Evolutionary conservation across 2,329 filamentous ascomycete genomes (phyloP).

Genomic region (Trichoderma asperellum): DNA sequence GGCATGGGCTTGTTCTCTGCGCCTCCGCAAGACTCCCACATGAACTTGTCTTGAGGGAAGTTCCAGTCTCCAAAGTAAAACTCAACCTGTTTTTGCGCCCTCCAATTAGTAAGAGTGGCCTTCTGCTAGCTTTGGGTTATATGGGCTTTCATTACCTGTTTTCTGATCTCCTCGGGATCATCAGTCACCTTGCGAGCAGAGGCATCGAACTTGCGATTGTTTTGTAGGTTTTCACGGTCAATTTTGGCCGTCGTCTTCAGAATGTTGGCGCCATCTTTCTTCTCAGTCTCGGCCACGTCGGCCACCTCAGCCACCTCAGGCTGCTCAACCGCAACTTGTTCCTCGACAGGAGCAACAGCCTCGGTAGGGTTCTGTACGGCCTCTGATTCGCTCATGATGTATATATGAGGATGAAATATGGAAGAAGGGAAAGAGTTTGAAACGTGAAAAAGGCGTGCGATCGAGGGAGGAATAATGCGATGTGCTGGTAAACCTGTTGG

Average conservation of each 20-base stretch:
- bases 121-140: not conserved
- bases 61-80: conserved; percentile 97
- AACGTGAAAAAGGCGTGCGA: not conserved
- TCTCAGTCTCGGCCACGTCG: conserved; percentile 29
- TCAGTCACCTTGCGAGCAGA: conserved; percentile 69
- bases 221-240: conserved; percentile 47
- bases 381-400: conserved; percentile 47
- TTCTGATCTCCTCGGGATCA: conserved; percentile 79
- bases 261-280: conserved; percentile 39
- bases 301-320: conserved; percentile 22
- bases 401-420: not conserved
- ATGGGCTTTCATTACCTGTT: conserved; percentile 63
- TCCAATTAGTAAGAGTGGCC: not conserved
- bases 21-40: conserved; percentile 78
- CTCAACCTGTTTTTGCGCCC: conserved; percentile 66
- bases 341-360: conserved; percentile 38
- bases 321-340: conserved; percentile 34
- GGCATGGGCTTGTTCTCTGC: conserved; percentile 79
- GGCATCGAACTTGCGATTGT: conserved; percentile 73
- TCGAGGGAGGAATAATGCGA: not conserved
- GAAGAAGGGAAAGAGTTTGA: not conserved
- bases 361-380: conserved; percentile 47
- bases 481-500: not conserved
- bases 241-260: conserved; percentile 51
- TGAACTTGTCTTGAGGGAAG: conserved; percentile 83